Percentiles rank a stretch among this genome's conserved stretches.
Conservation (phyloP, 495 filamentous ascomycete species). For the Aspergillus cristatus region DNA sequence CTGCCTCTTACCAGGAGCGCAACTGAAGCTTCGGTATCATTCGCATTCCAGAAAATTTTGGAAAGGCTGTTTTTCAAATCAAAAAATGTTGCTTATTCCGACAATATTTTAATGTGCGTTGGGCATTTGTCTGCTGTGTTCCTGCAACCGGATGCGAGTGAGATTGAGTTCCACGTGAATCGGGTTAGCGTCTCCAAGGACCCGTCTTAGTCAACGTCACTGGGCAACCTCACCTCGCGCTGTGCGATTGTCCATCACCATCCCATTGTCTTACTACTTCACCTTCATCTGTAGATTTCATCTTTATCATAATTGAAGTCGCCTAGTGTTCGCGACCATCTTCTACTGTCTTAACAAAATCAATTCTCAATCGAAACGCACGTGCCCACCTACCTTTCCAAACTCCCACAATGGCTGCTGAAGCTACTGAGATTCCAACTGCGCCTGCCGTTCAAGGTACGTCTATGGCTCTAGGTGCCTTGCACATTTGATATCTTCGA, state of each 20-base stretch:
- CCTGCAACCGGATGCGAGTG: background rate
- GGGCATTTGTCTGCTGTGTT: no score
- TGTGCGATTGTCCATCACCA: conserved; percentile 5
- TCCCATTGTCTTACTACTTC: background rate
- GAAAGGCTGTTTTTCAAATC: no score
- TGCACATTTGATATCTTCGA: background rate
- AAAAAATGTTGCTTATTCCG: no score
- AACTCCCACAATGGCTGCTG: conserved; percentile 18
- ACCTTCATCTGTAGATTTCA: conserved; percentile 8
- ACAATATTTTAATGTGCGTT: no score
- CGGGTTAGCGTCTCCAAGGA: conserved; percentile 18
- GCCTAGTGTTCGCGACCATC: conserved; percentile 10
- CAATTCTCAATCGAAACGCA: background rate
- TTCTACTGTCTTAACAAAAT: conserved; percentile 1
- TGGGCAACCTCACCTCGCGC: conserved; percentile 28
- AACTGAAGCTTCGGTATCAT: no score
- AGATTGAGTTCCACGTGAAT: conserved; percentile 18
- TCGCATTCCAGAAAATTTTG: no score
- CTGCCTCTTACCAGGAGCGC: no score
- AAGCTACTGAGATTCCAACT: conserved; percentile 7
- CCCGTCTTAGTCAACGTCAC: conserved; percentile 32
- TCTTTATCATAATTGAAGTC: conserved; percentile 7
- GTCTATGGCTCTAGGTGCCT: background rate
- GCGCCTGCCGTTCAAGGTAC: conserved; percentile 16
- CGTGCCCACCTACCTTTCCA: background rate